Conservation (phyloP, 768 basidiomycete genomes). For the Amanita thiersii region DNA sequence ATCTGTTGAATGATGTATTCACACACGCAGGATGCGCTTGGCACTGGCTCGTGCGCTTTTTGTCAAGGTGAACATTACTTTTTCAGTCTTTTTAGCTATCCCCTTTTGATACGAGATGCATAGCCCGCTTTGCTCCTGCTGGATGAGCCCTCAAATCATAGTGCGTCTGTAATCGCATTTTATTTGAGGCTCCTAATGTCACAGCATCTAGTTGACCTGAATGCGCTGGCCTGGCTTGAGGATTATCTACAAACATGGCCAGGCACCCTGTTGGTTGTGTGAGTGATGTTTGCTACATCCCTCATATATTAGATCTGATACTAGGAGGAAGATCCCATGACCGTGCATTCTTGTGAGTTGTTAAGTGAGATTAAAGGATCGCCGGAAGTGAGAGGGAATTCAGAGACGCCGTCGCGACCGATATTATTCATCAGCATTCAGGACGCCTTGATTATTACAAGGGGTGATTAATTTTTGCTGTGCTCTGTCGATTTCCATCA, state of each 20-base stretch:
- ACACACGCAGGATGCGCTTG: conserved; percentile 72
- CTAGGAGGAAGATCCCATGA: conserved; percentile 73
- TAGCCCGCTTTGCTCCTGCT: conserved; percentile 51
- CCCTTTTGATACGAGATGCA: neutral
- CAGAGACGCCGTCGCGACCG: conserved; percentile 93
- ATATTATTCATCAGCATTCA: conserved; percentile 96
- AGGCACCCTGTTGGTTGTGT: conserved; percentile 90
- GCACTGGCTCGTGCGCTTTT: conserved; percentile 94
- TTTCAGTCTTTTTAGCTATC: neutral
- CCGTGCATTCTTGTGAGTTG: conserved; percentile 79
- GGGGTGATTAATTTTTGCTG: conserved; percentile 43
- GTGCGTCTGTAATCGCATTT: conserved; percentile 30
- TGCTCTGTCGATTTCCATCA: neutral
- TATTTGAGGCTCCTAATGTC: neutral
- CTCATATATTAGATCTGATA: conserved; percentile 6
- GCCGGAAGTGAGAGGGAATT: conserved; percentile 2
- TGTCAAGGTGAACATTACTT: conserved; percentile 57
- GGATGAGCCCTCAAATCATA: conserved; percentile 96
- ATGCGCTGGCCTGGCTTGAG: conserved; percentile 96
- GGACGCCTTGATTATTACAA: conserved; percentile 95
- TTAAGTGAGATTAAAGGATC: neutral
- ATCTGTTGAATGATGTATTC: conserved; percentile 1
- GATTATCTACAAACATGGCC: conserved; percentile 96
- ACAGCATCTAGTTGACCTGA: conserved; percentile 62
- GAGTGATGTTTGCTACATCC: conserved; percentile 19